These are phyloP conservation scores for Gigaspora rosea DNA, from an alignment of 192 early-diverging fungal species.

Conservation along the genomic window DNA sequence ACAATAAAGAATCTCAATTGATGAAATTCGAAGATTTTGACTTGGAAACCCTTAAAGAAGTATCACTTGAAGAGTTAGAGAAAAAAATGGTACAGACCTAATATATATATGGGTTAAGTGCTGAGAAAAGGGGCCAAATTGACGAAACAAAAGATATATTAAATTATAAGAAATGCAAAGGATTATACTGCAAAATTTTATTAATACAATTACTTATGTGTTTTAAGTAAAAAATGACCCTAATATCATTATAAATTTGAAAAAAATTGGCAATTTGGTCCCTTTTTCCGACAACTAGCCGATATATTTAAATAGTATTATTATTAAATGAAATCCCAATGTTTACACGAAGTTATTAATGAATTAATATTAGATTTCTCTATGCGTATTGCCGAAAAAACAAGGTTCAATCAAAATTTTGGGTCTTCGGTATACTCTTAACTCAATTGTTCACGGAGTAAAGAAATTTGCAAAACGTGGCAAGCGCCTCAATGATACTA, in stretches of 20 bases:
- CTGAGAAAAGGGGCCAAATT: too few species aligned
- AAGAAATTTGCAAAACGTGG: constrained; percentile 69
- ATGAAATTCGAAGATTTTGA: constrained; percentile 57
- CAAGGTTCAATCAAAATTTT: constrained; percentile 73
- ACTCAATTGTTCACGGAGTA: constrained; percentile 73
- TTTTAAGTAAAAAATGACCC: too few species aligned
- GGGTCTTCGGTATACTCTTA: constrained; percentile 78
- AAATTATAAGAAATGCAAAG: too few species aligned
- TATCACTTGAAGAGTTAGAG: constrained; percentile 57
- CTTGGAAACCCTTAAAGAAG: constrained; percentile 54
- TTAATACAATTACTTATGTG: too few species aligned
- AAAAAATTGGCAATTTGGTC: not conserved
- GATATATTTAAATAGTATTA: constrained; percentile 14
- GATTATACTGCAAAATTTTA: too few species aligned
- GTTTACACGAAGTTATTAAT: not conserved
- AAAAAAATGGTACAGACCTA: constrained; percentile 38
- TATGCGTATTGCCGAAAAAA: constrained; percentile 69
- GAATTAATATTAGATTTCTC: constrained; percentile 51
- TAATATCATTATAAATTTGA: too few species aligned
- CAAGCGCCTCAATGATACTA: constrained; percentile 74
- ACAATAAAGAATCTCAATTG: constrained; percentile 29
- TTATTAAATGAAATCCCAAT: not conserved
- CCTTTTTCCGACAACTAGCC: not conserved
- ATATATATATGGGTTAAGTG: not conserved
- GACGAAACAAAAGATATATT: too few species aligned